These are phyloP conservation scores for Sesbania bispinosa DNA, from an alignment of 306 rosid genomes.

Conservation along the genomic window DNA sequence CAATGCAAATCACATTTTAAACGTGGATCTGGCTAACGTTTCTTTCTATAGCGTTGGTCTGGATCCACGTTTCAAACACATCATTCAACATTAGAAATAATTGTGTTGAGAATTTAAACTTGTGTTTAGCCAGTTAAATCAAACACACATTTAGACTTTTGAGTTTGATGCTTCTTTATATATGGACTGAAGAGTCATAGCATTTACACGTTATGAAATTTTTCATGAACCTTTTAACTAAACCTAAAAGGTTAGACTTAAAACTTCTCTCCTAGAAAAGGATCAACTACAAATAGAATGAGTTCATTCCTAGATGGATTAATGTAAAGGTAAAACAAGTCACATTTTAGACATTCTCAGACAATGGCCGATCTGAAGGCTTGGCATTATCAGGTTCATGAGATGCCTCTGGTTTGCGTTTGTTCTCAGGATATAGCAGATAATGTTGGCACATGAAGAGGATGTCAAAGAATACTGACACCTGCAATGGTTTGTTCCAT, in stretches of 20 bases:
- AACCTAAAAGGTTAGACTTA: not conserved
- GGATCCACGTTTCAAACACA: no score
- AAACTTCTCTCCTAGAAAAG: not conserved
- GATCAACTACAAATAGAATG: not conserved
- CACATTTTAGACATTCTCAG: slow-evolving; percentile 41
- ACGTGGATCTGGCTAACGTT: no score
- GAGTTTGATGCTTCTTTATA: no score
- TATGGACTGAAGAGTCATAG: no score
- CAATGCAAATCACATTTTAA: no score
- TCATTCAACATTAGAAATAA: no score
- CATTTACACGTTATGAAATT: no score
- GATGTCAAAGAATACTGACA: slow-evolving; percentile 69
- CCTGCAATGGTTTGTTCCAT: slow-evolving; percentile 46
- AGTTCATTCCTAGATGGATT: not conserved
- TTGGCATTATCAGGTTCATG: slow-evolving; percentile 22
- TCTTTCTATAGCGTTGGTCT: no score
- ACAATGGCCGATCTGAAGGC: slow-evolving; percentile 15
- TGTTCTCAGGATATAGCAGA: slow-evolving; percentile 50
- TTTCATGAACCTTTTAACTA: no score
- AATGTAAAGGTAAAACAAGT: not conserved
- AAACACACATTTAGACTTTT: no score
- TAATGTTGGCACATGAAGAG: slow-evolving; percentile 73
- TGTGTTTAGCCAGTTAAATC: no score
- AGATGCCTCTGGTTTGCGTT: slow-evolving; percentile 18
- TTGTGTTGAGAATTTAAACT: no score